Base-by-base conservation (phyloP, 1,284 basidiomycete genomes). In the Rhodofomes roseus region DNA sequence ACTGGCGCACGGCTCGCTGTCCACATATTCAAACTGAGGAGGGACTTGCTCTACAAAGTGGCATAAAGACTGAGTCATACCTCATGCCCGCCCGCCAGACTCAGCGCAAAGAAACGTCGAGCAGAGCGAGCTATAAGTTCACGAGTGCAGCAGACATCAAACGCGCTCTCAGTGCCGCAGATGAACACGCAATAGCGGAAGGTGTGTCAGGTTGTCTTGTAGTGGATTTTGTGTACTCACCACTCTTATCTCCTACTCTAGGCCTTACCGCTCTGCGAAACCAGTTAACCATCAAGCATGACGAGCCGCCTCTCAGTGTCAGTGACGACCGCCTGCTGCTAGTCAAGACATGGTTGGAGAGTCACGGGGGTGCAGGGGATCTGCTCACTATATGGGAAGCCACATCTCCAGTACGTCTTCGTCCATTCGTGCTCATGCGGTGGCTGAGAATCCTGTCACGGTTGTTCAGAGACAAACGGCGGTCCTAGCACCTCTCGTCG, bases 321-420 rank as follows among this genome's bases (percentile, higher is more conserved):
- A 76, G 83, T 29, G 90, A 92, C 68, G 75, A 77, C 27, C 78
- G 89, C 34, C 69, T 92, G 12, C 56, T 78, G 1, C 75, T 92
- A 2, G 80, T 78, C 0, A 82, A 83, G 61, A 70, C 77, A 55
- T 93, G 87, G 87, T 69, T 92, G 59, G 81, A 82, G 36, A 70
- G 67, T 6, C 79, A 78, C 25, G 77, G 83, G 0, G 83, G 80
- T 2, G 85, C 82, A 37, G 74, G 79, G 44, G 84, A 89, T 59
- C 51, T 92, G 2, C 89, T 93, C 65, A 68, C 73, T 25, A 65
- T 86, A 14, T 90, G 88, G 86, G 84, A 86, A 58, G 71, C 65
- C 14, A 60, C 75, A 1, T 79, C 74, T 52, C 75, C 80, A 53
- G 89, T 89, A 55, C 46, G 77, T 62, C 12, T 56, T 11, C 27